Base-by-base conservation (phyloP, 805 yeast species). In the Yarrowia sp. region DNA sequence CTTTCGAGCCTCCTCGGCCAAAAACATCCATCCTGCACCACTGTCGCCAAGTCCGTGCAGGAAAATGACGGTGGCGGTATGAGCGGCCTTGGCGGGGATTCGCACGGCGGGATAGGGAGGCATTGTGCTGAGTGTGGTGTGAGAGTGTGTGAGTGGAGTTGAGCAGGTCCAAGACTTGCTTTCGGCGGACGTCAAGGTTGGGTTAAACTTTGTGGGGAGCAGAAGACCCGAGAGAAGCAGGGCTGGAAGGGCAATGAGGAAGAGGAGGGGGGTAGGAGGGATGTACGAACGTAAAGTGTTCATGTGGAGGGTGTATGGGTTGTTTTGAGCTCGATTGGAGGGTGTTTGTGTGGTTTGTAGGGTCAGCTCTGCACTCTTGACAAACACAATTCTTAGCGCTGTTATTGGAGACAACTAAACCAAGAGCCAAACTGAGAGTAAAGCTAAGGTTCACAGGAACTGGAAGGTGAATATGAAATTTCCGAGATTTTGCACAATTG, bases 41-140 rank as follows among this genome's bases (percentile, higher is more conserved):
- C 90, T 75, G 74, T 93, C 98, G 9, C 99, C 99, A 15, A 93
- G 79, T 0, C 99, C 98, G 74, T 95, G 98, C 64, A 90, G 73
- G 66, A 92, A 81, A 22, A 92, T 88, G 38, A 92, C 78, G 0
- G 92, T 85, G 0, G 90, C 87, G 1, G 85, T 78, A 6, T 86
- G 83, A 0, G 78, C 76, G 8, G 67, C 67, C 17, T 74, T 76
- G 4, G 83, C 79, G 8, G 81, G 75, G 14, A 80, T 71, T 45
- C 65, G 35, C 31, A 61, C 65, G 6, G 65, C 65, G 4, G 65
- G 64, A 18, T 58, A 58, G 22, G 64, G 60, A 9, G 60, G 45
- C 60, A 53, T 53, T n/a, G 11, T 45, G 17, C 28, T 3, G 3
- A 3, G 28, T 22, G 17, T 53, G 18, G 22, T 9, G 31, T 13